Base-by-base conservation (phyloP, 768 basidiomycete genomes). In the Hericium rajendrae region DNA sequence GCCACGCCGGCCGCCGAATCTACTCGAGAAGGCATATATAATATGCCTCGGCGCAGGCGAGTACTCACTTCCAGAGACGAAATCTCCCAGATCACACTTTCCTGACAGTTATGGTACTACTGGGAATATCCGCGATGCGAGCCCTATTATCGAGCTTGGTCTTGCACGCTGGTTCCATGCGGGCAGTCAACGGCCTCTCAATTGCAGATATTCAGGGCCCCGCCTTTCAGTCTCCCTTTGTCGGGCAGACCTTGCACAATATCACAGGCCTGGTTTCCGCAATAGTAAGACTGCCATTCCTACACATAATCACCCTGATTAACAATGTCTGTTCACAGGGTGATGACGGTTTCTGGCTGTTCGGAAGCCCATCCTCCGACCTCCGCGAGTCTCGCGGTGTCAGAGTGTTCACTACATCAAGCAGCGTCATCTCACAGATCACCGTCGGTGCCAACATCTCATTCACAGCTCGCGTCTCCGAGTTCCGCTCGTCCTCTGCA, bases 371-470 rank as follows among this genome's bases (percentile, higher is more conserved):
- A 9, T 71, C 71, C 6, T 57, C 69, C 1, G 81, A 83, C 61
- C 62, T 65, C 24, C 78, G 80, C 39, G 70, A 72, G 39, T 83
- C 81, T 6, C 77, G 72, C 57, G 82, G 81, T 39, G 66, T 85
- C 10, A 70, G 69, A 22, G 71, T 85, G 40, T 83, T 74, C 67
- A 74, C 79, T 1, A 66, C 72, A 12, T 72, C 74, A 10, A 62
- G 71, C 1, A 64, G 73, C 12, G 65, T 69, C 28, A 64, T 66
- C 20, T 46, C 74, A 11, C 65, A 75, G 26, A 64, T 59, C 11
- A 65, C 72, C 37, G 72, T 80, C 46, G 80, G 81, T 26, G 82
- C 83, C 60, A 56, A 69, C 11, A 66, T 84, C 43, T 73, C 75
- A 16, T 67, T 82, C 26, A 69, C 66, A 32, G 80, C 77, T 1